Evolutionary conservation across 2,329 filamentous ascomycete species (phyloP), one percentile per base, ranked within the genome.

Genomic region (Fusarium pseudonygamai): DNA sequence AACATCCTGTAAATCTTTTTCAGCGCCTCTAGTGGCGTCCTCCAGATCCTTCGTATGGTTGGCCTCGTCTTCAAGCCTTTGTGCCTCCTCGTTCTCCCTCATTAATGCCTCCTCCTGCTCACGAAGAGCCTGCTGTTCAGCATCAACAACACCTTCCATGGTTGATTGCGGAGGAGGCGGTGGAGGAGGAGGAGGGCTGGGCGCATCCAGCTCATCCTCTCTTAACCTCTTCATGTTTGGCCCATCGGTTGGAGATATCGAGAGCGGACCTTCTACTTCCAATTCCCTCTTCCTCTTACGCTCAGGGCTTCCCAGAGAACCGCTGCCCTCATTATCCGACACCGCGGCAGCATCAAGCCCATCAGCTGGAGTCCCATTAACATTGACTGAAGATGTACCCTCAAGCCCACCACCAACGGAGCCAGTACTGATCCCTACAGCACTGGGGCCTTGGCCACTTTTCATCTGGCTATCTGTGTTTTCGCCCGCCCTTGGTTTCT

Each of bases 261-360:
- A 84, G 4, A 84, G 82, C 34, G 86, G 86, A 22, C 82, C 84
- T 40, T 72, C 75, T 10, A 73, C 72, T 42, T 82, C 80, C 2
- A 76, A 75, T n/a, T 81, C 80, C 37, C 91, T 87, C 80, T 94
- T 94, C 15, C 92, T 88, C 80, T 94, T 94, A 55, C 88, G 83
- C 32, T 88, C 87, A 32, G 85, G 80, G 60, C 86, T 87, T 43
- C 81, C 83, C 8, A 87, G 85, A 7, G 85, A 85, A 28, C 77
- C 82, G 30, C 73, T 74, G 50, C 84, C 82, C 69, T 87, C 86
- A n/a, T 83, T 82, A 64, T 88, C 86, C 28, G 82, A 83, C 57
- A 84, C 78, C 14, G 76, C 74, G 20, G 80, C 77, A 46, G 84
- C 81, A n/a, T 84, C 82, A 50, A 82, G 73, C 4, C 77, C 78